Base-by-base conservation (phyloP, 2,329 filamentous ascomycete species). In the Fusarium piperis region DNA sequence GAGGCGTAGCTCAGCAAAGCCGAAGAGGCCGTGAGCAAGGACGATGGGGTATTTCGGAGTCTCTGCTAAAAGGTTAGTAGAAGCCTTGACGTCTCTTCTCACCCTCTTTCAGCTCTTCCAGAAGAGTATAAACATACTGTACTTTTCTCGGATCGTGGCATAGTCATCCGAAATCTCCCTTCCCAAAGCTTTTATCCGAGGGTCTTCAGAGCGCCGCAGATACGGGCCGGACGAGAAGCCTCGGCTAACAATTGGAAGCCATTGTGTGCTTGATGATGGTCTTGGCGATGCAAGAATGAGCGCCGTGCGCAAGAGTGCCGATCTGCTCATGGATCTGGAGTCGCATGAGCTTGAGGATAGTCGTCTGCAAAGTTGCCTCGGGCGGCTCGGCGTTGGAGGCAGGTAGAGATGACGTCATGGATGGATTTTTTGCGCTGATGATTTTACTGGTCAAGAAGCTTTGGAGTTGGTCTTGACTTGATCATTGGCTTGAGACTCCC, bases 1-100 rank as follows among this genome's bases (percentile, higher is more conserved):
- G 16, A 90, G 76, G 36, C 81, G 82, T 23, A 92, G 82, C 76
- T 90, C 86, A 38, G 88, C 84, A 77, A 91, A 92, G 74, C 90
- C 90, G 58, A 92, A 82, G 55, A 92, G 83, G 62, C 90, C 90
- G 75, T 92, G 90, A 59, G 90, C 89, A 35, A 92, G 86, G 60
- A 92, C 89, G 61, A 92, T 87, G 48, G 90, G 89, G 71, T 91
- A 76, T 73, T 87, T 88, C 3, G 90, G 89, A 5, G 87, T 86
- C 41, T 83, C 86, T 89, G 65, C 65, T 77, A 9, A 13, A 32
- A 13, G 7, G 13, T 72, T 36, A 72, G 39, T 16, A 59, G 62
- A 39, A 58, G 44, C 12, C 16, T 38, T 26, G 7, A 26, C 41
- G 10, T 7, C 26, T 15, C 13, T 11, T n/a, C 4, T 12, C 20